phyloP scores from a whole-genome alignment of 441 rosid species.

The Syzygium malaccense region DNA sequence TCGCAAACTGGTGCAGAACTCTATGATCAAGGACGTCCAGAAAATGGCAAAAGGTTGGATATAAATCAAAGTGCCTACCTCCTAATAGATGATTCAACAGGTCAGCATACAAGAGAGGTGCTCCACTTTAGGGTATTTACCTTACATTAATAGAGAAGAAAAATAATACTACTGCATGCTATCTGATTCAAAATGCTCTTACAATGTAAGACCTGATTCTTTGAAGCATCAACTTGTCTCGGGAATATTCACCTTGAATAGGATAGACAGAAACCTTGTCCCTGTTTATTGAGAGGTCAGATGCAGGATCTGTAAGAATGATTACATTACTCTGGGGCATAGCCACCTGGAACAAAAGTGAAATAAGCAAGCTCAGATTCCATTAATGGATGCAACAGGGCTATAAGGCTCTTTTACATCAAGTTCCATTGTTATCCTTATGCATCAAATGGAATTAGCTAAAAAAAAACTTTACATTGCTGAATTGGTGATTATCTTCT shows the following conservation, averaged over 20 bases:
- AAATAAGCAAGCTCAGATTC: not conserved
- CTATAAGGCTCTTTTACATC: not conserved
- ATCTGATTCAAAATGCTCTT: constrained; percentile 53
- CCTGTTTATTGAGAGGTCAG: constrained; percentile 48
- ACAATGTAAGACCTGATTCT: constrained; percentile 98
- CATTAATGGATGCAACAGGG: not conserved
- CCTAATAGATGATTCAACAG: not conserved
- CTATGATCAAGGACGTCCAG: not conserved
- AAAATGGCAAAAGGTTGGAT: not conserved
- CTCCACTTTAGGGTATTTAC: not conserved
- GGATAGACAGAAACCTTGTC: constrained; percentile 54
- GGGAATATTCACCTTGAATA: constrained; percentile 72
- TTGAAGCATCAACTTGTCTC: constrained; percentile 91
- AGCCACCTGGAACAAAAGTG: constrained; percentile 37
- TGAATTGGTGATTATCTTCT: not conserved
- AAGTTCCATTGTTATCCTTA: not conserved
- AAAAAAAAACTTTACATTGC: not conserved
- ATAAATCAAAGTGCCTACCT: not conserved
- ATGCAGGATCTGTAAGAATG: constrained; percentile 84
- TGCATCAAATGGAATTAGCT: not conserved
- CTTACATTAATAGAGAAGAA: not conserved
- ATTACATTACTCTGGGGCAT: constrained; percentile 70
- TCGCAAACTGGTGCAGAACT: not conserved
- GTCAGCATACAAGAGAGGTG: not conserved
- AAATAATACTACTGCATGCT: constrained; percentile 44